phyloP scores from a whole-genome alignment of 78 protist species.

The Speleostelium caveatum region DNA sequence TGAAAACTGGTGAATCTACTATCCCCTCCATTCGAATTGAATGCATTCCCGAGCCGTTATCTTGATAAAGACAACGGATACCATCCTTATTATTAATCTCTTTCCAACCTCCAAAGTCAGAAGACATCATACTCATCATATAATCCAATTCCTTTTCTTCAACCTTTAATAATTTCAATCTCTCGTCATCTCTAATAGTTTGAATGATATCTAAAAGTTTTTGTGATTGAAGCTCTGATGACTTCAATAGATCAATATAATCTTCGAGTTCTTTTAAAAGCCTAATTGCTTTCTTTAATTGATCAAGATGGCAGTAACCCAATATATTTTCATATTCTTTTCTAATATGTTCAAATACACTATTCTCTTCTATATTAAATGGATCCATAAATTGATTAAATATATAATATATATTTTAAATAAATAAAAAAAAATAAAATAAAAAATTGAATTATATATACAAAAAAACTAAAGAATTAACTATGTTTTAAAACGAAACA shows the following conservation, averaged over 20 bases:
- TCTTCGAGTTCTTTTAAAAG: not conserved
- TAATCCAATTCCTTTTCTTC: conserved; percentile 23
- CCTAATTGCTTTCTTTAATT: not conserved
- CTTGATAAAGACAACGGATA: conserved; percentile 49
- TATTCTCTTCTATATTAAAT: not conserved
- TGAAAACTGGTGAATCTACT: conserved; percentile 31
- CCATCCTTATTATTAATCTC: conserved; percentile 44
- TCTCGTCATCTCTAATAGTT: not conserved
- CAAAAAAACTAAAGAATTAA: no score
- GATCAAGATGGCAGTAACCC: conserved; percentile 1
- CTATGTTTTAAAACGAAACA: no score
- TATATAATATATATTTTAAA: no score
- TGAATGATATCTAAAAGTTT: not conserved
- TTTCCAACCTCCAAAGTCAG: conserved; percentile 46
- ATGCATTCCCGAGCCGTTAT: conserved; percentile 69
- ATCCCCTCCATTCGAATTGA: conserved; percentile 57
- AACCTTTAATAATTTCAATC: conserved; percentile 9
- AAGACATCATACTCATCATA: not conserved
- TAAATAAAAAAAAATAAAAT: no score
- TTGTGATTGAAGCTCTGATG: not conserved
- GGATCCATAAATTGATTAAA: not conserved
- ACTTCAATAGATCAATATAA: not conserved
- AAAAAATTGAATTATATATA: no score
- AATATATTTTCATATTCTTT: not conserved
- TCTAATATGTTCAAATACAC: not conserved